Evolutionary conservation across 768 basidiomycete species (phyloP).

Genomic region (Rhizopogon salebrosus): DNA sequence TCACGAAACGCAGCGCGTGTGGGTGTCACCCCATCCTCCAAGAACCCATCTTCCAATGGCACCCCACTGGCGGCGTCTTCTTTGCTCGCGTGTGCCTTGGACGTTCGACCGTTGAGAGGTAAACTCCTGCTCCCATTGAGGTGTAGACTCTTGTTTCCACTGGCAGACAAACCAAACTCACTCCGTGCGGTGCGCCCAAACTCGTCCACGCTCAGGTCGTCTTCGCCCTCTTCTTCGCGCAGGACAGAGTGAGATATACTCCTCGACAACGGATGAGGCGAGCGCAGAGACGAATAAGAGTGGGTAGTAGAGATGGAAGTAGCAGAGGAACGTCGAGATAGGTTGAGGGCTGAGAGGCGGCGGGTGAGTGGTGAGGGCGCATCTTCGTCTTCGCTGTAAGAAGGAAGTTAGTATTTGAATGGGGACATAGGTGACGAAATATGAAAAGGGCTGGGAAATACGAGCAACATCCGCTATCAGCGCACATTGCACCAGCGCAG

Average conservation of each 20-base stretch:
- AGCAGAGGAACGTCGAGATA: slow-evolving; percentile 41
- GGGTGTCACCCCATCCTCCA: slow-evolving; percentile 20
- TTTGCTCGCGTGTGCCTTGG: not conserved
- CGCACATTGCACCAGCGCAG: not conserved
- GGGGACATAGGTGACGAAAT: not conserved
- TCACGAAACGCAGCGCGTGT: slow-evolving; percentile 25
- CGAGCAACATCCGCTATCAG: not conserved
- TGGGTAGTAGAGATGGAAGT: slow-evolving; percentile 31
- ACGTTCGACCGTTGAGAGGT: not conserved
- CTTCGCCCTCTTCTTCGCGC: slow-evolving; percentile 23
- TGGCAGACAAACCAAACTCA: not conserved
- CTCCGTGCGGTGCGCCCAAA: slow-evolving; percentile 12
- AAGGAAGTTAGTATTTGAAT: not conserved
- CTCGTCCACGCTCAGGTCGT: slow-evolving; percentile 12
- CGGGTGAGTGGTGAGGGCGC: slow-evolving; percentile 63
- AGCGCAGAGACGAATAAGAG: not conserved
- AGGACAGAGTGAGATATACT: slow-evolving; percentile 27
- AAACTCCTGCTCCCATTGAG: too few relatives aligned
- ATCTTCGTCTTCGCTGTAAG: slow-evolving; percentile 63
- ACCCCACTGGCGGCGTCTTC: not conserved
- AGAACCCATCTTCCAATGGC: not conserved
- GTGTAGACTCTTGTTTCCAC: not conserved
- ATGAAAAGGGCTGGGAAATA: not conserved
- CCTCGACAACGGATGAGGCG: slow-evolving; percentile 15
- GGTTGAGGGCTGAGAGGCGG: slow-evolving; percentile 53